Conservation (phyloP, 148 eudicot species). For the Vaccinium macrocarpon region DNA sequence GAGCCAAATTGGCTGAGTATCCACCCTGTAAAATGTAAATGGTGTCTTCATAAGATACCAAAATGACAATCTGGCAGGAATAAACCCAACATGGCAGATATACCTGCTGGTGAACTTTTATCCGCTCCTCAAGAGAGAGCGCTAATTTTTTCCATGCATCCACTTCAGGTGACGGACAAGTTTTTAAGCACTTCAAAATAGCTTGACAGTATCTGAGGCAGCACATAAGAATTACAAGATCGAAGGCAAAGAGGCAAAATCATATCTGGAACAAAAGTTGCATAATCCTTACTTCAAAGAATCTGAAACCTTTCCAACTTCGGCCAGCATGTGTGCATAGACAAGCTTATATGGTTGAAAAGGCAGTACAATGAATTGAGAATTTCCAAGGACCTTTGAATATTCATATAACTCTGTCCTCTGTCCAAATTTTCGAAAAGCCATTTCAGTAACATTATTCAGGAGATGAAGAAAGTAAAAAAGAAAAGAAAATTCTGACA, state of each 20-base stretch:
- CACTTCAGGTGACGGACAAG: conserved; percentile 59
- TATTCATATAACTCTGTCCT: conserved; percentile 74
- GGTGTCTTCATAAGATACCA: neutral
- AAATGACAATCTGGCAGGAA: neutral
- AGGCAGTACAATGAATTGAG: conserved; percentile 60
- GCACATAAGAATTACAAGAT: neutral
- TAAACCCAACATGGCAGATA: neutral
- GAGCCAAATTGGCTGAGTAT: conserved; percentile 58
- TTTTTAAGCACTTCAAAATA: conserved; percentile 51
- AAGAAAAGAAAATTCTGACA: neutral
- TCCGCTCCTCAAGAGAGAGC: conserved; percentile 72
- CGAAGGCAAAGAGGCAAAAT: neutral
- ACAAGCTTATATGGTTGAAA: conserved; percentile 81
- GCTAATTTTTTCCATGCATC: conserved; percentile 51
- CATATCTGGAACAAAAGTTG: neutral
- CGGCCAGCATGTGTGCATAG: conserved; percentile 81
- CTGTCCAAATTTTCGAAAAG: conserved; percentile 44
- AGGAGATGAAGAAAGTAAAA: neutral
- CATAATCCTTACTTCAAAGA: conserved; percentile 61
- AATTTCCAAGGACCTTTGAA: conserved; percentile 76
- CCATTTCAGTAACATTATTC: neutral
- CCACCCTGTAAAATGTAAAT: conserved; percentile 52
- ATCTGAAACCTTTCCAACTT: conserved; percentile 72
- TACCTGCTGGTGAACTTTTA: conserved; percentile 71
- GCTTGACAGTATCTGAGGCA: conserved; percentile 69